Percentiles rank a stretch among this genome's conserved stretches.
phyloP scores from a whole-genome alignment of 108 stramenopile genomes.

The Cyclotella kingstonii region DNA sequence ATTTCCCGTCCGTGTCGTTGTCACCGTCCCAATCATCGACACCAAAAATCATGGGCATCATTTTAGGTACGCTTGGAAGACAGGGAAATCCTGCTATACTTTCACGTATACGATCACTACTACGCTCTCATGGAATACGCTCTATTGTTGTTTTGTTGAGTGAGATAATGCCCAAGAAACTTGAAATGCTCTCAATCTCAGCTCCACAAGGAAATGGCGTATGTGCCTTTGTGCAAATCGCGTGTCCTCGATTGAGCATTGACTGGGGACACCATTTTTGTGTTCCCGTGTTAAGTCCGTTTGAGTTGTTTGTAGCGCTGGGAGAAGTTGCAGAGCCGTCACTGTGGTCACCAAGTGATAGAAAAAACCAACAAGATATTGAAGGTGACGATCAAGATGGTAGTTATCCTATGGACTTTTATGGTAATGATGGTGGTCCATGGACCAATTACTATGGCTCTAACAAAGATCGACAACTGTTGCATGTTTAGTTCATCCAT shows the following conservation, averaged over 20 bases:
- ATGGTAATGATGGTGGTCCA: slow-evolving; percentile 81
- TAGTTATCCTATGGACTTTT: slow-evolving; percentile 97
- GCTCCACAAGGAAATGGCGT: slow-evolving; percentile 41
- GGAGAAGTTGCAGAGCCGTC: slow-evolving; percentile 62
- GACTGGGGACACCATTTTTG: slow-evolving; percentile 95
- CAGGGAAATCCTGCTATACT: slow-evolving; percentile 98
- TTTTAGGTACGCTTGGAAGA: slow-evolving; percentile 95
- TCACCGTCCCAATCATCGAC: slow-evolving; percentile 26
- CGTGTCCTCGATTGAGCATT: slow-evolving; percentile 95
- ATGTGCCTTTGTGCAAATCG: slow-evolving; percentile 95
- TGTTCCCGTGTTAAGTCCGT: slow-evolving; percentile 87
- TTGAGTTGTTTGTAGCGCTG: slow-evolving; percentile 89
- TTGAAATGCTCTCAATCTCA: slow-evolving; percentile 61
- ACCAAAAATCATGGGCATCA: slow-evolving; percentile 77
- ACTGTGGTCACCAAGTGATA: slow-evolving; percentile 54
- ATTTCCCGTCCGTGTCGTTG: neutral
- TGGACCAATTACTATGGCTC: slow-evolving; percentile 92
- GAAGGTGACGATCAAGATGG: slow-evolving; percentile 20
- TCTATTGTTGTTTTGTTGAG: slow-evolving; percentile 84
- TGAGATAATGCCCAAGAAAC: slow-evolving; percentile 90
- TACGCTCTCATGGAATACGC: slow-evolving; percentile 56
- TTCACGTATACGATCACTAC: slow-evolving; percentile 52
- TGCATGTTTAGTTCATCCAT: no score
- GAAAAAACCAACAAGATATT: slow-evolving; percentile 16
- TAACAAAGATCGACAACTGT: slow-evolving; percentile 47